Evolutionary conservation across 2,329 filamentous ascomycete genomes (phyloP).

Genomic region (Pyrenochaeta sp.): DNA sequence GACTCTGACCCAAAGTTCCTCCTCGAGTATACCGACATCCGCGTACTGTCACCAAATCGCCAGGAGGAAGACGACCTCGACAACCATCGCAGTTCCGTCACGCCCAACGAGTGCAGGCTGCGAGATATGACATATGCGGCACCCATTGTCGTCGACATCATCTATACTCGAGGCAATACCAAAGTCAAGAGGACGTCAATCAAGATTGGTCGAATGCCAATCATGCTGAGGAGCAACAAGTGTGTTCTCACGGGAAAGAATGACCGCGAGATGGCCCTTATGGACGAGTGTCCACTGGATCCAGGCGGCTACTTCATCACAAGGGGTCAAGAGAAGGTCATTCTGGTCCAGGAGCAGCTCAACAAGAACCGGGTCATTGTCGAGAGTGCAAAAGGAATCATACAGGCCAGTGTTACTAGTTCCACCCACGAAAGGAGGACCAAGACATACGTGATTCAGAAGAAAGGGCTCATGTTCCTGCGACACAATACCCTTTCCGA

Average conservation of each 20-base stretch:
- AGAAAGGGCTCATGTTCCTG: constrained; percentile 89
- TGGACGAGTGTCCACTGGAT: constrained; percentile 95
- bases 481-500: constrained; percentile 94
- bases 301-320: constrained; percentile 98
- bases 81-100: constrained; percentile 64
- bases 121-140: constrained; percentile 98
- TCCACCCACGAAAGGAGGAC: constrained; percentile 98
- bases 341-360: constrained; percentile 95
- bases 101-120: constrained; percentile 94
- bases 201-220: constrained; percentile 86
- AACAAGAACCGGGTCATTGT: constrained; percentile 99
- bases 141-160: constrained; percentile 90
- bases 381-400: constrained; percentile 92
- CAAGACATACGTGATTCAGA: constrained; percentile 93
- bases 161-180: constrained; percentile 83
- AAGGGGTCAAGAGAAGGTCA: constrained; percentile 97
- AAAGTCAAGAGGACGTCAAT: constrained; percentile 76
- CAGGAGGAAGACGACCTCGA: constrained; percentile 73
- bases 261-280: constrained; percentile 85
- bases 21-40: constrained; percentile 89
- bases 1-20: constrained; percentile 94
- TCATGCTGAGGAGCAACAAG: constrained; percentile 96
- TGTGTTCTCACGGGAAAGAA: constrained; percentile 85
- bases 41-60: constrained; percentile 81
- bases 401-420: constrained; percentile 90